Conservation (phyloP, 768 basidiomycete genomes). For the Hygrophorus pudorinus region DNA sequence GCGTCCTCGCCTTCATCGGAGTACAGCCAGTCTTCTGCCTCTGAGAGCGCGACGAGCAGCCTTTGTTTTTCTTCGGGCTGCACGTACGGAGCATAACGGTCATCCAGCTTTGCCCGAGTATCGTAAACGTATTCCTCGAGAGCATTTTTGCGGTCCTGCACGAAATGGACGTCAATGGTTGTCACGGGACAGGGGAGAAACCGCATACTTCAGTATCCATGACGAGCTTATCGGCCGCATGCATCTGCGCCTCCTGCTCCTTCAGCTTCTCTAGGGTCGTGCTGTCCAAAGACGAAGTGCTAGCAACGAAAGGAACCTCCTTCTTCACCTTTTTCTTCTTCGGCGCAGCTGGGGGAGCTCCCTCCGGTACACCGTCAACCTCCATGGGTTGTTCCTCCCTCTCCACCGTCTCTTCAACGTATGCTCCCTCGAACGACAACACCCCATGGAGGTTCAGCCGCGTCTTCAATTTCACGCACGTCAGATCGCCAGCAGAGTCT, state of each 20-base stretch:
- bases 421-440: slow-evolving; percentile 77
- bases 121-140: slow-evolving; percentile 99
- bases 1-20: slow-evolving; percentile 95
- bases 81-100: slow-evolving; percentile 70
- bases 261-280: slow-evolving; percentile 50
- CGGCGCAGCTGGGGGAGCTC: slow-evolving; percentile 28
- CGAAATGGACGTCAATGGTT: background rate
- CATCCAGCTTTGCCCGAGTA: slow-evolving; percentile 85
- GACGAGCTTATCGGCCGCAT: slow-evolving; percentile 88
- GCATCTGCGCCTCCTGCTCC: slow-evolving; percentile 86
- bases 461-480: slow-evolving; percentile 85
- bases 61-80: slow-evolving; percentile 68
- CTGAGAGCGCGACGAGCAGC: slow-evolving; percentile 58
- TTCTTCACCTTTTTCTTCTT: slow-evolving; percentile 89
- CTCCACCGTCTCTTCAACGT: slow-evolving; percentile 77
- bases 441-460: slow-evolving; percentile 81
- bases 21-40: slow-evolving; percentile 96
- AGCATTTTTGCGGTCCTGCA: slow-evolving; percentile 92
- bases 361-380: slow-evolving; percentile 31
- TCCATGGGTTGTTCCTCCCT: slow-evolving; percentile 70
- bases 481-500: slow-evolving; percentile 58
- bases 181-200: background rate
- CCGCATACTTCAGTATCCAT: slow-evolving; percentile 84
- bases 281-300: slow-evolving; percentile 56
- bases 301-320: slow-evolving; percentile 64